Evolutionary conservation across 371 early-diverging fungal genomes (phyloP), one percentile per base, ranked within the genome.

Genomic region (Lichtheimia corymbifera): DNA sequence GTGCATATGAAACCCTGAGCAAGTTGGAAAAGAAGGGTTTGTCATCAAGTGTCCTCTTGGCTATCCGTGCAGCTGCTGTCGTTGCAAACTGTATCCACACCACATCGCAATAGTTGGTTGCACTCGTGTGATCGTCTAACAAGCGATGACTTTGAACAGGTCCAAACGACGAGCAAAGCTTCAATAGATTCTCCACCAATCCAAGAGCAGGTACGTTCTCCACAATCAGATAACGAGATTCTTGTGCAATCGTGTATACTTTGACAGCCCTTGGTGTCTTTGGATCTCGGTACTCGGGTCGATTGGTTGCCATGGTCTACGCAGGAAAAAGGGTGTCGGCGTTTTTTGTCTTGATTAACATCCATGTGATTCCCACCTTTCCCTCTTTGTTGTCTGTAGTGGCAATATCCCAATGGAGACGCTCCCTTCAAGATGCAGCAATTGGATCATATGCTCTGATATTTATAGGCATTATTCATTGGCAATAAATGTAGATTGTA

Each of bases 221-320:
- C 20, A 81, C 47, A 35, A 83, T 56, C 12, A 84, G 30, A 61
- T 82, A 78, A 7, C 80, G 71, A 9, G 85, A 84, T 55, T 84
- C 85, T 56, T 84, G 80, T 17, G 78, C 68, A 44, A 83, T 68
- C 0, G 82, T 78, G 57, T 81, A 84, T 2, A 80, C 80, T 55
- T 71, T 66, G 13, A 80, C 80, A 24, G 84, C 77, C 17, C 66
- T 71, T 18, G 73, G 73, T 58, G 22, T 59, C 49, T 58, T 65
- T 11, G 78, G 47, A 52, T 74, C 71, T 24, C 78, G 70, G 51
- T 77, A 77, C 3, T 64, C 73, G 28, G 65, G 62, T 57, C 67
- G n/a, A 51, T 67, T 63, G 13, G 60, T 59, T 3, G 67, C 67
- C 67, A 67, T 67, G 25, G 12, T 0, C 27, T 42, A 28, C n/a